Evolutionary conservation across 805 yeast genomes (phyloP).

Genomic region (Candida sakaeoensis): DNA sequence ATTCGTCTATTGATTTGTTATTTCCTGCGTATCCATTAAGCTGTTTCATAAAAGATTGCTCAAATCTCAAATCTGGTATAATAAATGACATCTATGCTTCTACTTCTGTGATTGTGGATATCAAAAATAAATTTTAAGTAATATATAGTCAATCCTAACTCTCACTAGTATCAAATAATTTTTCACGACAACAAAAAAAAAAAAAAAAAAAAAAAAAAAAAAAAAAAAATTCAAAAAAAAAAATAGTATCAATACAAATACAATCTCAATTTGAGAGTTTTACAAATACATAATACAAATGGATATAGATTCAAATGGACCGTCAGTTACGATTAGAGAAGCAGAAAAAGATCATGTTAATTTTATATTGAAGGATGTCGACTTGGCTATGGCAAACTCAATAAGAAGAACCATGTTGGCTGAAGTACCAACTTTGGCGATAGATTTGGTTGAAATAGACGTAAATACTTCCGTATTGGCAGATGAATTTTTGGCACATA

Average conservation of each 20-base stretch:
- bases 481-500: constrained; percentile 92
- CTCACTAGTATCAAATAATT: background rate
- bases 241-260: background rate
- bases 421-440: constrained; percentile 95
- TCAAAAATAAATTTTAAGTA: too few relatives aligned
- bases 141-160: too few relatives aligned
- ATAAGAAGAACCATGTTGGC: constrained; percentile 88
- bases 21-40: constrained; percentile 28
- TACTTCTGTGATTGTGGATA: too few relatives aligned
- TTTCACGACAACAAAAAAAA: background rate
- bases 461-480: constrained; percentile 92
- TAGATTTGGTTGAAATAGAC: constrained; percentile 92
- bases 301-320: constrained; percentile 44
- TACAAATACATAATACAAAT: too few relatives aligned
- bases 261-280: too few relatives aligned
- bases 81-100: constrained; percentile 14
- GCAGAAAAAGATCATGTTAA: constrained; percentile 86
- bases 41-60: constrained; percentile 49
- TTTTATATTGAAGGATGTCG: constrained; percentile 82
- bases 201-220: background rate
- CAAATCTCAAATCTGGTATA: constrained; percentile 66
- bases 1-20: constrained; percentile 5
- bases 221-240: background rate
- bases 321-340: constrained; percentile 84
- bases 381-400: constrained; percentile 88